Percentiles rank a stretch among this genome's conserved stretches.
These are phyloP conservation scores for Suhomyces ambrosiae DNA, from an alignment of 1,139 yeast genomes.

Conservation along the genomic window DNA sequence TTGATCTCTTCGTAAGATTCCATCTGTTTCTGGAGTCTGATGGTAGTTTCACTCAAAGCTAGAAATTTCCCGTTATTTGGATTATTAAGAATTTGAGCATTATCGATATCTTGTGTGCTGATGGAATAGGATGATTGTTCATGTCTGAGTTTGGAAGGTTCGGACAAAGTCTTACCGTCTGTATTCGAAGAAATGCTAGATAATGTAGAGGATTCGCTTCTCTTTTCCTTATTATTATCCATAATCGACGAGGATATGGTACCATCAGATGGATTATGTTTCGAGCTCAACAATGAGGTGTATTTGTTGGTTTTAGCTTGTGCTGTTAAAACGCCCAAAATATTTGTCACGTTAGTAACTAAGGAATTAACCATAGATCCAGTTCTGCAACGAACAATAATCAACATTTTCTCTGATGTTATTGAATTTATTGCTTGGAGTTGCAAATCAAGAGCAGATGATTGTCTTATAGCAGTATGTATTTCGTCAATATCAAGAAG, in stretches of 20 bases:
- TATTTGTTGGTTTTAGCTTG: conserved; percentile 20
- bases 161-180: conserved; percentile 9
- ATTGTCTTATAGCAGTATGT: conserved; percentile 31
- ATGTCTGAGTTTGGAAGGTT: conserved; percentile 12
- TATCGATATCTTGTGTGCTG: conserved; percentile 17
- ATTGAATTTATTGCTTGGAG: conserved; percentile 36
- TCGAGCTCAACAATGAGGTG: conserved; percentile 23
- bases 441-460: conserved; percentile 47
- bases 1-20: conserved; percentile 34
- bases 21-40: conserved; percentile 43
- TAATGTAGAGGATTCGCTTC: conserved; percentile 40
- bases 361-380: conserved; percentile 31
- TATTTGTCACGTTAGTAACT: conserved; percentile 29
- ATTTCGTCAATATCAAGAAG: conserved; percentile 32
- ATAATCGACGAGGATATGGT: conserved; percentile 44
- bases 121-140: conserved; percentile 16
- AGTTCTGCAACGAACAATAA: conserved; percentile 40
- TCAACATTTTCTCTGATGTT: conserved; percentile 29
- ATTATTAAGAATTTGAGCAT: conserved; percentile 17
- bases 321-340: conserved; percentile 26
- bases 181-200: conserved; percentile 34
- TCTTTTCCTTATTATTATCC: conserved; percentile 18
- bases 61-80: conserved; percentile 21
- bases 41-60: conserved; percentile 34
- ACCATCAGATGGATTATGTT: conserved; percentile 27